These are phyloP conservation scores for Datisca glomerata DNA, from an alignment of 306 rosid genomes.

Conservation along the genomic window DNA sequence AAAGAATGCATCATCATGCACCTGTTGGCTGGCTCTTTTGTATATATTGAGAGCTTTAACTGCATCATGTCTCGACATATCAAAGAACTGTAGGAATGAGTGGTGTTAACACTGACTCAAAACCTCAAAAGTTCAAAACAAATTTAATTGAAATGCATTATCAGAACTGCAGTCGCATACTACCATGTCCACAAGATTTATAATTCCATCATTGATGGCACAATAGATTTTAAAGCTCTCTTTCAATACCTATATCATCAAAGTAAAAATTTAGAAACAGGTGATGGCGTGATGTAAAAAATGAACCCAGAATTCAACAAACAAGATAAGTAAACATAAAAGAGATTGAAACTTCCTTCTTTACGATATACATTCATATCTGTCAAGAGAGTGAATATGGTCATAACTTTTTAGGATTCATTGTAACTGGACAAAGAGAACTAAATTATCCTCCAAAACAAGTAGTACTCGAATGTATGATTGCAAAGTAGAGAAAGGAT, in stretches of 20 bases:
- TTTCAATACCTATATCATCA: slow-evolving; percentile 51
- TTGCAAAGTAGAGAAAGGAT: too few relatives aligned
- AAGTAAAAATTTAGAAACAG: neutral
- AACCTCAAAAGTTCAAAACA: neutral
- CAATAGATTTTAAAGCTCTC: slow-evolving; percentile 96
- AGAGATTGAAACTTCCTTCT: too few relatives aligned
- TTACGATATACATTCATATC: too few relatives aligned
- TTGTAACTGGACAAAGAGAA: too few relatives aligned
- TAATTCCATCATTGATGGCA: slow-evolving; percentile 89
- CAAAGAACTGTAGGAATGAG: slow-evolving; percentile 61
- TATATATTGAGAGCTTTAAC: slow-evolving; percentile 60
- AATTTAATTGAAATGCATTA: slow-evolving; percentile 9
- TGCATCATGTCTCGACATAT: slow-evolving; percentile 81
- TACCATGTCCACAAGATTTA: slow-evolving; percentile 96
- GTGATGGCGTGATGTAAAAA: too few relatives aligned
- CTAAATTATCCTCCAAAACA: too few relatives aligned
- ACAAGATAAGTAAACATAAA: too few relatives aligned
- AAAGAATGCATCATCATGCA: slow-evolving; percentile 12
- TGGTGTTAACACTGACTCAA: slow-evolving; percentile 5
- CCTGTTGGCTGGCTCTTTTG: slow-evolving; percentile 89
- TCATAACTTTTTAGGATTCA: too few relatives aligned
- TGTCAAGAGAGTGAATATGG: too few relatives aligned
- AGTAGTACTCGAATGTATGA: too few relatives aligned
- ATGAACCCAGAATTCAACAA: too few relatives aligned
- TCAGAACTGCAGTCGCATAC: slow-evolving; percentile 14